Base-by-base conservation (phyloP, 306 rosid species). In the Rosa lucieae region DNA sequence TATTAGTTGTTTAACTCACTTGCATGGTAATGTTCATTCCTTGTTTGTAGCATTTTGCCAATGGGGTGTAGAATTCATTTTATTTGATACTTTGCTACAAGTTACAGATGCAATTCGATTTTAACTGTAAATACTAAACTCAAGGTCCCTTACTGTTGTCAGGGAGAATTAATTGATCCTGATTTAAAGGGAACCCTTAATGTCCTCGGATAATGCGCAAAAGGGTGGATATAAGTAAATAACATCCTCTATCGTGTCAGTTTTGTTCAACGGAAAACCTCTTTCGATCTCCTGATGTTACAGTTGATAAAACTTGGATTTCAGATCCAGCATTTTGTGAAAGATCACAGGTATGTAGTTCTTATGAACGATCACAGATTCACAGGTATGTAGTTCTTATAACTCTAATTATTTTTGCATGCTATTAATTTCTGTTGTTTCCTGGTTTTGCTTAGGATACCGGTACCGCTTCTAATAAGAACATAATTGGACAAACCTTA, bases 181-280 rank as follows among this genome's bases (percentile, higher is more conserved):
- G 86, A 83, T 11, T 21, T 81, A 49, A 81, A 43, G 44, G 84
- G 84, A 81, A 76, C 74, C 14, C 58, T 81, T 5, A 76, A 49
- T 18, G 48, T 76, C 40, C 84, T 81, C 9, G 70, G 23, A 55
- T 81, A 76, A n/a, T 76, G 80, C 10, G 37, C 18, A 81, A 81
- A 13, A 81, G 80, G 51, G 70, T 74, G 49, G 68, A 74, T 42
- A 21, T 80, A 23, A 23, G 26, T 23, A 23, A 23, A 23, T 23
- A 17, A 74, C 84, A 23, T 80, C 84, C 35, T 80, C 79, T 37
- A 67, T 56, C 1, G 49, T 73, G 32, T 29, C 32, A 29, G 32
- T 66, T 29, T 3, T 55, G 21, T 40, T 2, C 56, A 32, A 15
- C 2, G 26, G 79, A 56, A 80, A 66, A 32, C 32, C 32, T 75